Evolutionary conservation across 805 yeast species (phyloP).

Genomic region (Pichia deserticola): DNA sequence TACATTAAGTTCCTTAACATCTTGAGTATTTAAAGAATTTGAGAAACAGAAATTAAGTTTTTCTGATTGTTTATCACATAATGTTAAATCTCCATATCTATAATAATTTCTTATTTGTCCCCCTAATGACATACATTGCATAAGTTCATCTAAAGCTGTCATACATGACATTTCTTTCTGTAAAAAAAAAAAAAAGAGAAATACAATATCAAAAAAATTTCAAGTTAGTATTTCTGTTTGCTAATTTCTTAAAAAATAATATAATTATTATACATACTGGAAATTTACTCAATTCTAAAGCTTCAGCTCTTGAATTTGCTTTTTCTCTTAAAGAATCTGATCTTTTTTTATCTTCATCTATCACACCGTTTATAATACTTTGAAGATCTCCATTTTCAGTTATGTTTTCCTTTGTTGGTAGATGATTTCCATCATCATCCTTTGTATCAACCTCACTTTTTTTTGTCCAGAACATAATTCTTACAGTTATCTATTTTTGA

Average conservation of each 20-base stretch:
- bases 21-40: slow-evolving; percentile 48
- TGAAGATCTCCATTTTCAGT: slow-evolving; percentile 12
- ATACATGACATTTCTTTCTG: slow-evolving; percentile 51
- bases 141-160: slow-evolving; percentile 80
- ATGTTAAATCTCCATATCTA: slow-evolving; percentile 69
- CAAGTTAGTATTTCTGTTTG: background rate
- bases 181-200: background rate
- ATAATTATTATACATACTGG: slow-evolving; percentile 20
- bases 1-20: slow-evolving; percentile 40
- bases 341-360: slow-evolving; percentile 1
- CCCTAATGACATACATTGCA: slow-evolving; percentile 82
- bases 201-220: background rate
- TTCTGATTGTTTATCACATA: slow-evolving; percentile 61
- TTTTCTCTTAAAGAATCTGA: slow-evolving; percentile 18
- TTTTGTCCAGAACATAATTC: slow-evolving; percentile 10
- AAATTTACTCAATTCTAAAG: slow-evolving; percentile 21
- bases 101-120: slow-evolving; percentile 84
- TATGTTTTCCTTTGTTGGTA: background rate
- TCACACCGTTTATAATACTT: slow-evolving; percentile 15
- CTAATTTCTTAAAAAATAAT: no score
- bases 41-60: slow-evolving; percentile 77
- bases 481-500: no score
- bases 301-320: slow-evolving; percentile 24
- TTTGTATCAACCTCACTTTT: background rate
- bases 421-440: slow-evolving; percentile 6